Percentiles rank a stretch among this genome's conserved stretches.
Conservation (phyloP, 768 basidiomycete species). For the Guyanaporus albipodus region DNA sequence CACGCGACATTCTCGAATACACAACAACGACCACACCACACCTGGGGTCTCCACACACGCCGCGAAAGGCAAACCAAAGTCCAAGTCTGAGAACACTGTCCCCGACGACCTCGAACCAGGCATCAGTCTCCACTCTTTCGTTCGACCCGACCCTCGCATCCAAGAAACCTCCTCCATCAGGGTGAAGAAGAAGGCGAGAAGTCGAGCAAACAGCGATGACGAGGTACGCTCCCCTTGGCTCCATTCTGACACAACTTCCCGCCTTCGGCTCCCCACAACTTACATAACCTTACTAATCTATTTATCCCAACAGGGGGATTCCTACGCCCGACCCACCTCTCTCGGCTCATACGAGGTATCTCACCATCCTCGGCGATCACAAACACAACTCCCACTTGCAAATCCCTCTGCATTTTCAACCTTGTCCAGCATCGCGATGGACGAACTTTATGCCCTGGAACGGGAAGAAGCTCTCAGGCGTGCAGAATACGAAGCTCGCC, state of each 20-base stretch:
- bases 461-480: constrained; percentile 77
- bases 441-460: constrained; percentile 87
- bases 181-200: constrained; percentile 74
- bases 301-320: constrained; percentile 40
- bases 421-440: constrained; percentile 74
- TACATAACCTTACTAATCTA: constrained; percentile 25
- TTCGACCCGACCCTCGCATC: constrained; percentile 15
- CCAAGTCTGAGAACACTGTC: constrained; percentile 23
- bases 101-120: constrained; percentile 25
- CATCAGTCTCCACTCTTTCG: constrained; percentile 26
- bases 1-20: constrained; percentile 93
- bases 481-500: constrained; percentile 81
- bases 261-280: constrained; percentile 25
- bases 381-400: constrained; percentile 23
- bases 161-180: constrained; percentile 33
- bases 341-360: constrained; percentile 42
- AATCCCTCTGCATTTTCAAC: constrained; percentile 57
- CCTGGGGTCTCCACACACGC: constrained; percentile 16
- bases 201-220: constrained; percentile 76
- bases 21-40: constrained; percentile 55
- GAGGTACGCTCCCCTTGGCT: constrained; percentile 53
- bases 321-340: constrained; percentile 56
- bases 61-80: constrained; percentile 28
- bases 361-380: constrained; percentile 28
- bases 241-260: constrained; percentile 6